Base-by-base conservation (phyloP, 2,329 filamentous ascomycete genomes). In the Madurella fahalii region DNA sequence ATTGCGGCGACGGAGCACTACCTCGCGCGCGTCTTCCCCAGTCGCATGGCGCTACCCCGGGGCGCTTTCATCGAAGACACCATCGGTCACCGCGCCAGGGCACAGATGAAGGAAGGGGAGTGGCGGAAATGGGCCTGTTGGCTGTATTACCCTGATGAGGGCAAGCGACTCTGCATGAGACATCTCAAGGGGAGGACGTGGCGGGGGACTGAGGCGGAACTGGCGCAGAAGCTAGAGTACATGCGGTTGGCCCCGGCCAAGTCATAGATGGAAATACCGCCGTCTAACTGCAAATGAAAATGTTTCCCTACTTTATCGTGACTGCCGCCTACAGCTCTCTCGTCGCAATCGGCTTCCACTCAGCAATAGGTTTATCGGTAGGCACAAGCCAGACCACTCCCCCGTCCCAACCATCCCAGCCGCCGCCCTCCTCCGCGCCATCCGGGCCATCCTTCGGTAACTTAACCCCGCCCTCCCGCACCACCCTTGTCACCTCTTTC, bases 11-110 rank as follows among this genome's bases (percentile, higher is more conserved):
- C 71, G 0, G 59, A 66, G 1, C 79, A 82, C 58, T 82, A 82
- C 52, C 69, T 81, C 0, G 61, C 67, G 0, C 69, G 73, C 0
- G 73, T 82, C 1, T 82, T 82, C 47, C 73, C 78, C 0, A 74
- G 70, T 1, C 71, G 78, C 1, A 61, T 80, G 15, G 76, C 79
- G 1, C 73, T 82, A 59, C 65, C 72, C 4, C 69, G 79, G 1
- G 79, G 79, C 0, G 76, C 74, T 7, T 82, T 82, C 59, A 82
- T 82, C 51, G 79, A 82, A 63, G 79, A 82, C 54, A 77, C 75
- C 15, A 71, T 81, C 20, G 79, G 79, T 2, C 79, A 82, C 50
- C 71, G 77, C 1, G 79, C 78, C 1, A 71, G 79, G n/a, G 67
- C 71, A 0, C 78, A 81, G 64, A 82, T 82, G 79, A 82, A 82